Evolutionary conservation across 164 flowering plant genomes (phyloP), one percentile per base, ranked within the genome.

Genomic region (grape (Vitis vinifera)): DNA sequence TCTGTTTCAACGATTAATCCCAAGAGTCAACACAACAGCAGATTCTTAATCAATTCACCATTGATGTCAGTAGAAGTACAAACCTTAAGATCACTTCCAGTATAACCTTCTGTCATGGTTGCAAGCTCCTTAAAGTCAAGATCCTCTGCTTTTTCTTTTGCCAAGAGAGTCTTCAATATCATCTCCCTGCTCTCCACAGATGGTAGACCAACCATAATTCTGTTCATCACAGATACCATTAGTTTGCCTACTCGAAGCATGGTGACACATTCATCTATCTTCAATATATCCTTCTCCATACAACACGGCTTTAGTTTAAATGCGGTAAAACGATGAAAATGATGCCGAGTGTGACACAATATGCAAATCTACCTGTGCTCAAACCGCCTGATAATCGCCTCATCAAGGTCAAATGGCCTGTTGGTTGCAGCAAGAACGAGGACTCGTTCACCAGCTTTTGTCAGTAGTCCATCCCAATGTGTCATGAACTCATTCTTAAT

Each of bases 1-100:
- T 96, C 98, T 96, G 98, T 77, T 69, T 49, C 70, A 78, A 68
- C 11, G 70, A 68, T 44, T 64, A 57, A 55, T 55, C 51, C 57
- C 52, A 68, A 56, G 31, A 71, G 73, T 76, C 48, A 56, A 59
- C 16, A 50, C 55, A 49, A 50, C 55, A 49, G 51, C 30, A 6
- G 44, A 62, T 68, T 56, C 74, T 12, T 60, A 27, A 31, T 66
- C 37, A 55, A 44, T 19, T 65, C 14, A 51, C 7, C 7, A 6
- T 10, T 49, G 30, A 27, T n/a, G 5, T 44, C 11, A 15, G 16
- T 3, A 19, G 57, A 55, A 61, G 44, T 30, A 73, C 84, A 59
- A 68, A 90, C 95, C 95, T 90, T 90, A 1, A 90, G 88, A 83
- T 90, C 95, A 79, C 95, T 90, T 75, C 92, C 95, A 74, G 84